Evolutionary conservation across 2,329 filamentous ascomycete genomes (phyloP).

Genomic region (Furcasterigmium furcatum): DNA sequence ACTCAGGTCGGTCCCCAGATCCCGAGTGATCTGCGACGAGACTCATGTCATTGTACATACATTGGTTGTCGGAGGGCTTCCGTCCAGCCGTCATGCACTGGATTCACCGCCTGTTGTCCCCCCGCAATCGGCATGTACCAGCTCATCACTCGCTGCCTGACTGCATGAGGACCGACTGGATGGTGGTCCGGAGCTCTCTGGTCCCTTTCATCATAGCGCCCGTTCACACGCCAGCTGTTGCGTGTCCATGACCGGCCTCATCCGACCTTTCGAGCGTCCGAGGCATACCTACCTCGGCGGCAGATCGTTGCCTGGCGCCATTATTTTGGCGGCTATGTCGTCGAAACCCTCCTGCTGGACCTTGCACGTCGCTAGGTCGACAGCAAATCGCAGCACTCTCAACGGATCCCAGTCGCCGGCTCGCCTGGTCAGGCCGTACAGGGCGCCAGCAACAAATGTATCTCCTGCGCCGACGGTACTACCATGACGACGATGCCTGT

Average conservation of each 20-base stretch:
- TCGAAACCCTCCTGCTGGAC: slow-evolving; percentile 65
- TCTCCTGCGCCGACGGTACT: slow-evolving; percentile 73
- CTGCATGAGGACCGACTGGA: no score
- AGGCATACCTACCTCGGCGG: no score
- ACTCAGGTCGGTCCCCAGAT: no score
- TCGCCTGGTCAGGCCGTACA: slow-evolving; percentile 57
- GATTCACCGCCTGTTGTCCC: slow-evolving; percentile 2
- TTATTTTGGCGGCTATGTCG: slow-evolving; percentile 37
- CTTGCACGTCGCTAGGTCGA: slow-evolving; percentile 64
- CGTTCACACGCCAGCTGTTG: no score
- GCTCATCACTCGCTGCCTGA: no score
- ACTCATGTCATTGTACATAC: no score
- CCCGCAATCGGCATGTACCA: not conserved
- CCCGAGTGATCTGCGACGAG: no score
- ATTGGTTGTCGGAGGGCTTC: no score
- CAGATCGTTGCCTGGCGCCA: not conserved
- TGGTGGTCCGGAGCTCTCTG: not conserved
- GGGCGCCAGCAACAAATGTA: slow-evolving; percentile 70
- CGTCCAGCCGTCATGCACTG: no score
- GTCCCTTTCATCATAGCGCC: not conserved
- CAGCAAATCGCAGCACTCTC: slow-evolving; percentile 56
- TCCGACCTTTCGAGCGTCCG: no score
- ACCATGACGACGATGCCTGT: slow-evolving; percentile 9
- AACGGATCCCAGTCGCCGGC: slow-evolving; percentile 42
- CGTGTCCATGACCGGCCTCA: no score